Base-by-base conservation (phyloP, 2,329 filamentous ascomycete genomes). In the Diaporthe eres region DNA sequence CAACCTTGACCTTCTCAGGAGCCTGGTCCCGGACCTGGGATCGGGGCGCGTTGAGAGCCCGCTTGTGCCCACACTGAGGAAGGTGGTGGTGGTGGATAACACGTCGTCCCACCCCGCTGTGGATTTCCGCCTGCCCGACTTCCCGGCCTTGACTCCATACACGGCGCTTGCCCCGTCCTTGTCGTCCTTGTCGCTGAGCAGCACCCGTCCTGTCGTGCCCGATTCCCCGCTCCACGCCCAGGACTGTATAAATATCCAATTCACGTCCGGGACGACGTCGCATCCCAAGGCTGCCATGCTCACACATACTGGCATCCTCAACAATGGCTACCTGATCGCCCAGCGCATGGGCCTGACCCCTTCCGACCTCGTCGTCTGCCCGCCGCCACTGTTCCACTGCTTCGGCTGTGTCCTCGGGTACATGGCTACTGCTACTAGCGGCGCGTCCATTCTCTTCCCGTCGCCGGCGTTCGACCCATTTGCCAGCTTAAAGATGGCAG, bases 251-350 rank as follows among this genome's bases (percentile, higher is more conserved):
- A 98, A 98, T 82, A 98, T 98, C 78, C 96, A 98, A 83, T 98
- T 98, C 86, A 99, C 97, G 0, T 96, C 94, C 0, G 97, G 96
- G n/a, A 98, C 97, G 0, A 98, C 97, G 0, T 94, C 94, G 0
- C 88, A 90, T 81, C 96, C 96, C 31, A 98, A 98, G 85, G 97
- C 97, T 0, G 96, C 96, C 1, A 97, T 95, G 86, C 89, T 99
- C 44, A 93, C 91, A 0, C 96, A 98, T 85, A 90, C 89, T 4
- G 93, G 90, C n/a, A 96, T 98, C 78, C 88, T 99, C 77, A 99
- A 98, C 85, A 98, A 98, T 82, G 97, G 96, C 44, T 88, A 90
- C 39, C 91, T 95, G 74, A 97, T 98, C 79, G 97, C 94, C 0
- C 87, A 93, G 80, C 90, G 96, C 58, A 98, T 98, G 96, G 90